These are phyloP conservation scores for Boeremia lycopersici DNA, from an alignment of 2,329 filamentous ascomycete genomes.

Conservation along the genomic window DNA sequence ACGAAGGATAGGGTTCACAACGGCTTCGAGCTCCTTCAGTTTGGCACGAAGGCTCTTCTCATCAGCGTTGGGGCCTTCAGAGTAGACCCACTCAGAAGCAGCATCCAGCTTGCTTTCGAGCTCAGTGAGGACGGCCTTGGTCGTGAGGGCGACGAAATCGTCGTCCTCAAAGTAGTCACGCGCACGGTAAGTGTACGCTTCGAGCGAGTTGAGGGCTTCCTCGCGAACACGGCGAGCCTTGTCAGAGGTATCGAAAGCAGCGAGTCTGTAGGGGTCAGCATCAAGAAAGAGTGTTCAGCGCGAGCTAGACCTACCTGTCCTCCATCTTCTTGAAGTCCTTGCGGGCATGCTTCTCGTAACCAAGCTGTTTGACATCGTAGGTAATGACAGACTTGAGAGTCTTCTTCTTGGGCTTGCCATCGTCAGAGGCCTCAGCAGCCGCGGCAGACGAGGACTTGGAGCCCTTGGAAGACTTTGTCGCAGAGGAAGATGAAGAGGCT, in stretches of 20 bases:
- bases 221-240: conserved; percentile 76
- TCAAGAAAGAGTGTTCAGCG: neutral
- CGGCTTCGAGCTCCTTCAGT: conserved; percentile 75
- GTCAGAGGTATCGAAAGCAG: conserved; percentile 86
- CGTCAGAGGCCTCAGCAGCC: conserved; percentile 55
- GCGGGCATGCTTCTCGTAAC: conserved; percentile 63
- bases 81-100: conserved; percentile 89
- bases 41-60: conserved; percentile 76
- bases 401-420: conserved; percentile 56
- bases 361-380: conserved; percentile 52
- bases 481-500: conserved; percentile 46
- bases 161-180: conserved; percentile 82
- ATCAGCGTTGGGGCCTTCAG: conserved; percentile 76
- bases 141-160: conserved; percentile 74
- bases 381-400: conserved; percentile 59
- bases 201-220: conserved; percentile 89
- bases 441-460: conserved; percentile 54
- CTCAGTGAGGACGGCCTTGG: conserved; percentile 67
- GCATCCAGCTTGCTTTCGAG: conserved; percentile 72
- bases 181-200: conserved; percentile 87
- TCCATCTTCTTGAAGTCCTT: conserved; percentile 66
- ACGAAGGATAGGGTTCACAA: conserved; percentile 77
- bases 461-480: conserved; percentile 51
- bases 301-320: conserved; percentile 52
- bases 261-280: conserved; percentile 60